These are phyloP conservation scores for Henningerozyma blattae DNA, from an alignment of 805 yeast genomes.

Conservation along the genomic window DNA sequence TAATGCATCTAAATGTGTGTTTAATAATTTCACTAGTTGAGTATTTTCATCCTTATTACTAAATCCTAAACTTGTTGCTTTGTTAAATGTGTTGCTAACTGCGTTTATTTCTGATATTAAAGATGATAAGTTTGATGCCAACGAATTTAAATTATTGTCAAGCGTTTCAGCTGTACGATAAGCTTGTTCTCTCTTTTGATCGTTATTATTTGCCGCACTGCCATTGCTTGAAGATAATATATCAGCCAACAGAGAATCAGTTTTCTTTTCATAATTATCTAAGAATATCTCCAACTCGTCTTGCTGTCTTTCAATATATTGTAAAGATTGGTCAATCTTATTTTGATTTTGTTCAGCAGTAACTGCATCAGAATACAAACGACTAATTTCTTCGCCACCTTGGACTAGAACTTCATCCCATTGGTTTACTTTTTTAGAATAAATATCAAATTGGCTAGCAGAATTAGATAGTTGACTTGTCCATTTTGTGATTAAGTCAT, in stretches of 20 bases:
- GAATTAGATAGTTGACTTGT: conserved; percentile 70
- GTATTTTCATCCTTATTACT: conserved; percentile 30
- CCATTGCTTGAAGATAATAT: conserved; percentile 21
- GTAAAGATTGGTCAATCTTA: conserved; percentile 76
- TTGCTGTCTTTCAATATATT: conserved; percentile 84
- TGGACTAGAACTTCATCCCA: conserved; percentile 83
- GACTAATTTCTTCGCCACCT: conserved; percentile 76
- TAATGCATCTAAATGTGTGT: conserved; percentile 80
- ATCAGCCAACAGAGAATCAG: conserved; percentile 26
- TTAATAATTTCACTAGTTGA: conserved; percentile 69
- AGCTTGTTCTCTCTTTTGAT: conserved; percentile 81
- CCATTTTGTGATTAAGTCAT: conserved; percentile 90
- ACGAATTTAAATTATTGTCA: conserved; percentile 65
- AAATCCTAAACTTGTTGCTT: conserved; percentile 32
- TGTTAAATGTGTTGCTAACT: conserved; percentile 70
- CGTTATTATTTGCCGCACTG: conserved; percentile 31
- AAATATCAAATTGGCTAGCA: conserved; percentile 59
- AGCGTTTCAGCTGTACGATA: conserved; percentile 77
- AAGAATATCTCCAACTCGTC: conserved; percentile 77
- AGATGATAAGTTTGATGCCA: conserved; percentile 66
- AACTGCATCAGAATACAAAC: conserved; percentile 62
- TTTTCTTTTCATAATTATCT: conserved; percentile 57
- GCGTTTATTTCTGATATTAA: conserved; percentile 73
- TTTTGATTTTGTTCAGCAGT: conserved; percentile 78
- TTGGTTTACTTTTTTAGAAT: conserved; percentile 58